Evolutionary conservation across 805 yeast genomes (phyloP), one percentile per base, ranked within the genome.

Genomic region (Schizosaccharomyces pombe): DNA sequence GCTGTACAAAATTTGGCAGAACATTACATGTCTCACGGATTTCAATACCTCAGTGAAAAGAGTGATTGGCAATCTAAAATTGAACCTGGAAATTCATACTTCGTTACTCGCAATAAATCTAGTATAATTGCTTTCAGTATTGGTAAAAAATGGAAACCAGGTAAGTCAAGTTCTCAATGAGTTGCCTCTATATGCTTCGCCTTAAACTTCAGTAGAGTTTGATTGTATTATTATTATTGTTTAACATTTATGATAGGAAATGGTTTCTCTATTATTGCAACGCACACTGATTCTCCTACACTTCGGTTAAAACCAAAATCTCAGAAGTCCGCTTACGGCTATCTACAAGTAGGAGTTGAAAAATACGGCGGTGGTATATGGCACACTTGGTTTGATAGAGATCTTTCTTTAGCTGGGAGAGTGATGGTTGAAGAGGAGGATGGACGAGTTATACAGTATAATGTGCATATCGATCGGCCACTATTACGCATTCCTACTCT

Each of bases 331-430:
- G 69, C 72, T 16, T 87, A 83, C 61, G 94, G 94, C 1, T 89
- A 78, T 62, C 73, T 78, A 55, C 95, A 87, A 65, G 78, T 91
- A 19, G 97, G 95, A 39, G 94, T 91, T 8, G 97, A 91, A 67
- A 76, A 80, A 53, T 89, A 89, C 63, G 97, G 98, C 56, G 97
- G 97, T 34, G 91, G 95, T 53, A 79, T 87, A 55, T 91, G 96
- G 78, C 95, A 85, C 64, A 77, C 95, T 4, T 89, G 97, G 96
- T 89, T 91, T 63, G 98, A 89, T 66, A 77, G 96, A 57, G 96
- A 89, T 65, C 73, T 91, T 60, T 75, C 89, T 39, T 70, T 86
- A 57, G 97, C 96, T 6, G 98, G 98, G 14, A 73, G 97, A 60
- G 94, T 89, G 1, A 80, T 80, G 63, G 81, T 84, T 16, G 72